Conservation (phyloP, 2,329 filamentous ascomycete species). For the Aschersonia sp. region DNA sequence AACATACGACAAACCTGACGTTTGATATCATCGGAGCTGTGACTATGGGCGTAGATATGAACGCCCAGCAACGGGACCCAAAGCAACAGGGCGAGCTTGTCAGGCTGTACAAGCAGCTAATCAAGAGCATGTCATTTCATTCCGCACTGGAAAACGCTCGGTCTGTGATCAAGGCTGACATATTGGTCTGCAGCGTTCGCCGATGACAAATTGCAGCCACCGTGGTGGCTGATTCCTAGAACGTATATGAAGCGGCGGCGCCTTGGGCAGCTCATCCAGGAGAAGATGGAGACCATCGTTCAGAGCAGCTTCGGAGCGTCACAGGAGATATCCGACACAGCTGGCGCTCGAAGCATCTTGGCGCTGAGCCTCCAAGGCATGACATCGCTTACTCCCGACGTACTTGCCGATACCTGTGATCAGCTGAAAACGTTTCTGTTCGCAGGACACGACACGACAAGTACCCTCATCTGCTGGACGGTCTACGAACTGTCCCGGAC, state of each 20-base stretch:
- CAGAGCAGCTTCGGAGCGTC: background rate
- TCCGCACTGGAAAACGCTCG: background rate
- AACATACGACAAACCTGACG: conserved; percentile 16
- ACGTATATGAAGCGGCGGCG: conserved; percentile 6
- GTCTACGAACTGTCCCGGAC: conserved; percentile 21
- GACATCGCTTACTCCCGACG: conserved; percentile 11
- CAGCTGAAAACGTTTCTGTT: conserved; percentile 25
- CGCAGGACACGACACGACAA: conserved; percentile 26
- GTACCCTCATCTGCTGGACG: conserved; percentile 19
- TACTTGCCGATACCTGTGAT: conserved; percentile 17
- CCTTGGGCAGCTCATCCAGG: conserved; percentile 10
- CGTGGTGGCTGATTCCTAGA: conserved; percentile 10
- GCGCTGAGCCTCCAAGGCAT: conserved; percentile 16
- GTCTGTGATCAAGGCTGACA: background rate
- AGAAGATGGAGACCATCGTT: background rate
- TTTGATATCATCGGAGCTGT: conserved; percentile 24
- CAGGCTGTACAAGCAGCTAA: conserved; percentile 13
- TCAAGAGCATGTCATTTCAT: background rate
- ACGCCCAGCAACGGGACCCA: conserved; percentile 14
- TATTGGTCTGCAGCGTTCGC: conserved; percentile 1
- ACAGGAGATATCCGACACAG: background rate
- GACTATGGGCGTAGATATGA: conserved; percentile 18
- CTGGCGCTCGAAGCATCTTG: conserved; percentile 10
- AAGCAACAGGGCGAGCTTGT: conserved; percentile 14
- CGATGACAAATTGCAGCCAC: conserved; percentile 4